Evolutionary conservation across 192 early-diverging fungal genomes (phyloP).

Genomic region (Ambispora gerdemannii): DNA sequence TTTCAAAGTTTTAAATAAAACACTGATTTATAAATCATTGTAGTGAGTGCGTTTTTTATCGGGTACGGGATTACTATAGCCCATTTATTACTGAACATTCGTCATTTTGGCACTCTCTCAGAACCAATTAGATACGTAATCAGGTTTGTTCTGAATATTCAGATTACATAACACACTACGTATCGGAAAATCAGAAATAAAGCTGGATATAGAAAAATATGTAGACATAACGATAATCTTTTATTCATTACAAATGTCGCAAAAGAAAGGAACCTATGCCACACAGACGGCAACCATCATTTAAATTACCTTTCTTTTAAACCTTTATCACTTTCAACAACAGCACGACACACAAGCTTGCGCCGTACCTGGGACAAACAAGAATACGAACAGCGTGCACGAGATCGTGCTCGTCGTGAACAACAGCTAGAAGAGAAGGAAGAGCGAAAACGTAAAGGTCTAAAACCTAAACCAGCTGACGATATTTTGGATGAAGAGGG

Average conservation of each 20-base stretch:
- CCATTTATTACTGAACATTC: no score
- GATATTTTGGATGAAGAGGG: background rate
- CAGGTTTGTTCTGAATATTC: no score
- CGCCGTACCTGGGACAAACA: constrained; percentile 46
- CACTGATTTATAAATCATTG: no score
- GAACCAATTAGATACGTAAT: no score
- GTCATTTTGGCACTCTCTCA: no score
- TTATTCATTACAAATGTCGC: background rate
- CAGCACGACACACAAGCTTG: constrained; percentile 31
- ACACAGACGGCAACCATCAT: background rate
- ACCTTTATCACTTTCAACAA: background rate
- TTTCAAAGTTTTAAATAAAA: no score
- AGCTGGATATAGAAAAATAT: no score
- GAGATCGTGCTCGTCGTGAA: constrained; percentile 34
- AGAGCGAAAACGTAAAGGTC: constrained; percentile 39
- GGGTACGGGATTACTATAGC: no score
- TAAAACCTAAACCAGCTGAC: constrained; percentile 13
- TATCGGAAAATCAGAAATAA: no score
- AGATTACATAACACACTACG: no score
- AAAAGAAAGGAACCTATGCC: background rate
- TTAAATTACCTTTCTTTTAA: background rate
- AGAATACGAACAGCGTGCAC: constrained; percentile 41
- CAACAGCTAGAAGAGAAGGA: constrained; percentile 35
- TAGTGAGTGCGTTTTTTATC: no score
- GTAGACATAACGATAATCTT: no score